Evolutionary conservation across 768 basidiomycete genomes (phyloP).

Genomic region (Candolleomyces efflorescens): DNA sequence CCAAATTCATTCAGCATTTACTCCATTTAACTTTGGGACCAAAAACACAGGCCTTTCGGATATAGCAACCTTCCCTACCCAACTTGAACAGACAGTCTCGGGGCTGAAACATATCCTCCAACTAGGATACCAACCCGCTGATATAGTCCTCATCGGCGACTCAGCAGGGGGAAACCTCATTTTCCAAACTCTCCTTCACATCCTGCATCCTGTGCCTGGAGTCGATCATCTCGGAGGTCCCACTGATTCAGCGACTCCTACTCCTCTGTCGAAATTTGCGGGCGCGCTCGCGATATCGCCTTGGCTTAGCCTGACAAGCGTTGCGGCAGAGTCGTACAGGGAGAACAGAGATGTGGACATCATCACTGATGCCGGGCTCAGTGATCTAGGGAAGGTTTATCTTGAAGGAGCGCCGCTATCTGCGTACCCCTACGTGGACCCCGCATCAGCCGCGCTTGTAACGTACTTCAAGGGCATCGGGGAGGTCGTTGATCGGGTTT

Average conservation of each 20-base stretch:
- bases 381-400: slow-evolving; percentile 9
- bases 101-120: slow-evolving; percentile 25
- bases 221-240: slow-evolving; percentile 16
- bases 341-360: slow-evolving; percentile 24
- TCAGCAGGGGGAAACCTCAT: slow-evolving; percentile 32
- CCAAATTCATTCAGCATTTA: neutral
- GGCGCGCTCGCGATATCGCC: slow-evolving; percentile 27
- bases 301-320: slow-evolving; percentile 24
- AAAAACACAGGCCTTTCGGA: slow-evolving; percentile 20
- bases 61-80: slow-evolving; percentile 23
- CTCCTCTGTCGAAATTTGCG: slow-evolving; percentile 13
- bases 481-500: slow-evolving; percentile 25
- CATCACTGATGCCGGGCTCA: slow-evolving; percentile 12
- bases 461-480: slow-evolving; percentile 30
- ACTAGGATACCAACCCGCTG: slow-evolving; percentile 25
- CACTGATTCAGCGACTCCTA: neutral
- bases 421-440: slow-evolving; percentile 24
- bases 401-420: slow-evolving; percentile 17
- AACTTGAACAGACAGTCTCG: slow-evolving; percentile 22
- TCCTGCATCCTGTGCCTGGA: slow-evolving; percentile 23
- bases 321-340: slow-evolving; percentile 18
- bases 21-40: neutral
- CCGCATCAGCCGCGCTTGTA: slow-evolving; percentile 22
- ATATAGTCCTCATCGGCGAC: slow-evolving; percentile 30
- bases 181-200: slow-evolving; percentile 27